Conservation (phyloP, 257 asterid species). For the Plantago elongata region DNA sequence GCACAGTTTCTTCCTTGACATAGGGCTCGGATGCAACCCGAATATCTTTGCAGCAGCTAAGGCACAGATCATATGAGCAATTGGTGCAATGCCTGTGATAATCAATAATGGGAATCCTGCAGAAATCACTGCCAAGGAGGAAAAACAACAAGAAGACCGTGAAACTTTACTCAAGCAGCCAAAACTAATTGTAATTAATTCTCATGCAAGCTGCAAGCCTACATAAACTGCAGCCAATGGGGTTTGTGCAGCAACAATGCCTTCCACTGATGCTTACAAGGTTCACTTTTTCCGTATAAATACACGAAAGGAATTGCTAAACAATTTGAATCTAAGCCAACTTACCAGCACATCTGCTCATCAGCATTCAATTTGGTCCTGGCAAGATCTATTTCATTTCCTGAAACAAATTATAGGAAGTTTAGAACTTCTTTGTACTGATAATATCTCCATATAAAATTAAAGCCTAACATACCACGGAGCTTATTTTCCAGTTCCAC, state of each 20-base stretch:
- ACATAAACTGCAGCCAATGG: slow-evolving; percentile 10
- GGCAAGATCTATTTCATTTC: slow-evolving; percentile 74
- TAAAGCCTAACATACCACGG: slow-evolving; percentile 50
- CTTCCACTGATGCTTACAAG: background rate
- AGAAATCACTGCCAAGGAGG: slow-evolving; percentile 64
- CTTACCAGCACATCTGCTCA: slow-evolving; percentile 99
- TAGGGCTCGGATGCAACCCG: slow-evolving; percentile 55
- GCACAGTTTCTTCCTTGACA: slow-evolving; percentile 30
- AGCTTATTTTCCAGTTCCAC: slow-evolving; percentile 80
- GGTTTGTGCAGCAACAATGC: background rate
- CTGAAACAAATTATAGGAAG: slow-evolving; percentile 38
- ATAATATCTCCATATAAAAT: slow-evolving; percentile 15
- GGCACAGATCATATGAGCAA: slow-evolving; percentile 98
- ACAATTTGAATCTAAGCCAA: slow-evolving; percentile 20
- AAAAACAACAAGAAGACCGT: slow-evolving; percentile 2
- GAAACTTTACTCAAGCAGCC: background rate
- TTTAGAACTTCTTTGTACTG: slow-evolving; percentile 17
- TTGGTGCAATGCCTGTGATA: slow-evolving; percentile 88
- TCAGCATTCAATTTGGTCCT: slow-evolving; percentile 90
- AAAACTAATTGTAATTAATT: slow-evolving; percentile 4
- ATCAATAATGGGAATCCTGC: slow-evolving; percentile 92
- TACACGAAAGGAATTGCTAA: slow-evolving; percentile 18
- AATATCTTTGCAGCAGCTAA: slow-evolving; percentile 89
- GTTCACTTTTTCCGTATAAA: background rate
- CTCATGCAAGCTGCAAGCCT: slow-evolving; percentile 11